Conservation (phyloP, 306 rosid genomes). For the Inga leiocalycina region DNA sequence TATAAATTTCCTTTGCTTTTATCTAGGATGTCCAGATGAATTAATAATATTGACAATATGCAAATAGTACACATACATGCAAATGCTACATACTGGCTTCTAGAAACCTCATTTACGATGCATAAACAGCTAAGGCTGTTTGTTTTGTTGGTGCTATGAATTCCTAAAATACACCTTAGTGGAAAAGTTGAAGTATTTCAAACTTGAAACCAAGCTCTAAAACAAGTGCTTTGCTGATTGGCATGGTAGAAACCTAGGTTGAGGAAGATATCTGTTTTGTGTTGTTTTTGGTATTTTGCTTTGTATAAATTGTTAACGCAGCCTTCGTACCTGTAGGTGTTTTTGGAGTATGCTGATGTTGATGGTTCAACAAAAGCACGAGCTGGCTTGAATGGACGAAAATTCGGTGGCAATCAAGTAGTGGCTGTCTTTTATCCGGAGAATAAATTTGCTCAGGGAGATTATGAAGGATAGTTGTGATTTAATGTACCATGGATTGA, state of each 20-base stretch:
- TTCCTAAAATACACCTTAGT: background rate
- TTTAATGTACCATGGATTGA: constrained; percentile 13
- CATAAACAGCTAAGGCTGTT: background rate
- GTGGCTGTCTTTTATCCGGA: constrained; percentile 78
- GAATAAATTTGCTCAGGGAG: constrained; percentile 83
- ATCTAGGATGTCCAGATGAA: background rate
- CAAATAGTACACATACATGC: background rate
- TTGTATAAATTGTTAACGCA: background rate
- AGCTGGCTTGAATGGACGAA: constrained; percentile 81
- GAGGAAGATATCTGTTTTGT: no score
- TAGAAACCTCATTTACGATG: background rate
- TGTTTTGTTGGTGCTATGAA: background rate
- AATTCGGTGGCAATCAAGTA: constrained; percentile 87
- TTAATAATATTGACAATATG: background rate
- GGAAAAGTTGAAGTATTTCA: background rate
- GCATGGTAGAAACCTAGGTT: background rate
- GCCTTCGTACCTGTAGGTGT: constrained; percentile 56
- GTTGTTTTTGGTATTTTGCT: background rate
- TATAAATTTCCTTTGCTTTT: background rate
- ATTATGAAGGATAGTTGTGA: constrained; percentile 67
- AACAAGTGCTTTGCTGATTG: background rate
- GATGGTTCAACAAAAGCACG: constrained; percentile 90
- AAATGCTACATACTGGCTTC: background rate
- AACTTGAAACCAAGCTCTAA: background rate
- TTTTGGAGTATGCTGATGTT: constrained; percentile 83